Percentiles rank a stretch among this genome's conserved stretches.
phyloP scores from a whole-genome alignment of 352 stramenopile species.

The Phytophthora pini region DNA sequence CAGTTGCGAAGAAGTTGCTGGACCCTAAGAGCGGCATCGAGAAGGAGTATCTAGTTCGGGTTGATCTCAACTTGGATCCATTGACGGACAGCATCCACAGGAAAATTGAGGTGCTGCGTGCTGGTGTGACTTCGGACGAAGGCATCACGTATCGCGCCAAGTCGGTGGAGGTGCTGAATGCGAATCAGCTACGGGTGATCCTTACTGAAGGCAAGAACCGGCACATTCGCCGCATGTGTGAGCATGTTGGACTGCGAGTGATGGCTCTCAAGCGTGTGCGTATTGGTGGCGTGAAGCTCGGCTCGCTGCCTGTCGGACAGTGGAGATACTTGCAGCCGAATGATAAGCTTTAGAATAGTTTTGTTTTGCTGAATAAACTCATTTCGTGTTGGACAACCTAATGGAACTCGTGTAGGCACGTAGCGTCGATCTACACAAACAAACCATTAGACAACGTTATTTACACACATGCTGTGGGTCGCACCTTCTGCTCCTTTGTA shows the following conservation, averaged over 20 bases:
- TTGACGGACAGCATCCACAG: conserved; percentile 35
- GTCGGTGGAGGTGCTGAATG: conserved; percentile 81
- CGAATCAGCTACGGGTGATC: conserved; percentile 86
- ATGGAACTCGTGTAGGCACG: conserved; percentile 59
- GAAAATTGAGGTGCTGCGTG: conserved; percentile 52
- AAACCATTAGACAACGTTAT: background rate
- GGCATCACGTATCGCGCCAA: conserved; percentile 79
- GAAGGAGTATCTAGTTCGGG: conserved; percentile 88
- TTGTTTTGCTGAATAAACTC: conserved; percentile 3
- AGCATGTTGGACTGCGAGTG: conserved; percentile 90
- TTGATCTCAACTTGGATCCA: conserved; percentile 64
- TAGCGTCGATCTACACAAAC: conserved; percentile 45
- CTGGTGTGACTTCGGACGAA: conserved; percentile 62
- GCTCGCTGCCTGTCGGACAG: conserved; percentile 67
- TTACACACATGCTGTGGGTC: background rate
- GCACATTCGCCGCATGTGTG: conserved; percentile 97
- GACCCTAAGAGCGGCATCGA: conserved; percentile 75
- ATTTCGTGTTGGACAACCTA: conserved; percentile 12
- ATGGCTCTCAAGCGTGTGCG: conserved; percentile 91
- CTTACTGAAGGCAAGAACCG: conserved; percentile 96
- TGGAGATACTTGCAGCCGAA: conserved; percentile 85
- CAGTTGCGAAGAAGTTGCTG: conserved; percentile 77
- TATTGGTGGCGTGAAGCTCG: conserved; percentile 91
- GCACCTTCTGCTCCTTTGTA: conserved; percentile 64
- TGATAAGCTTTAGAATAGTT: conserved; percentile 52